Percentiles rank a stretch among this genome's conserved stretches.
phyloP scores from a whole-genome alignment of 768 basidiomycete species.

The Podaxis sp. region DNA sequence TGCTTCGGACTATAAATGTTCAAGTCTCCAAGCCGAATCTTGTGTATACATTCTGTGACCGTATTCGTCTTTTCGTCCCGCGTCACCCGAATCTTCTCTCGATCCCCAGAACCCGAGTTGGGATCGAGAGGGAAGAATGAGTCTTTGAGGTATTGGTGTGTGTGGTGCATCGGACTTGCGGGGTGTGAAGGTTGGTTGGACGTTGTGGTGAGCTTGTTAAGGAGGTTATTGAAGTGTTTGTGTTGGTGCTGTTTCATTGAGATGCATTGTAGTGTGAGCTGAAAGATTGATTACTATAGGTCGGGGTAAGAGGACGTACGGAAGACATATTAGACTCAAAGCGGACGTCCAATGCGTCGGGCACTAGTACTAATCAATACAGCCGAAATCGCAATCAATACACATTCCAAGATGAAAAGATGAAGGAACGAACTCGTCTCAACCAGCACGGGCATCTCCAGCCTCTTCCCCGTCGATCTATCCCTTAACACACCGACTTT shows the following conservation, averaged over 20 bases:
- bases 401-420: slow-evolving; percentile 8
- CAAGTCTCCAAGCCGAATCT: slow-evolving; percentile 82
- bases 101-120: slow-evolving; percentile 24
- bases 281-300: not conserved
- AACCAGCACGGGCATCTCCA: slow-evolving; percentile 69
- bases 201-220: slow-evolving; percentile 76
- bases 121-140: slow-evolving; percentile 60
- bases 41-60: slow-evolving; percentile 70
- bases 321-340: slow-evolving; percentile 94
- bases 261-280: not conserved
- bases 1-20: slow-evolving; percentile 85
- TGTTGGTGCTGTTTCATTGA: slow-evolving; percentile 66
- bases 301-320: slow-evolving; percentile 43
- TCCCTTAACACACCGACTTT: slow-evolving; percentile 82
- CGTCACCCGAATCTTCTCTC: slow-evolving; percentile 79
- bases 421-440: slow-evolving; percentile 71
- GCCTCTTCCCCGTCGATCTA: slow-evolving; percentile 48
- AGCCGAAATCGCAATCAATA: not conserved
- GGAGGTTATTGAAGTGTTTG: slow-evolving; percentile 77
- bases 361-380: slow-evolving; percentile 55
- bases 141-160: slow-evolving; percentile 77
- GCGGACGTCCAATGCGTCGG: slow-evolving; percentile 58
- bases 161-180: slow-evolving; percentile 64
- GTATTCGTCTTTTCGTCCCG: slow-evolving; percentile 69
- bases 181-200: slow-evolving; percentile 51